These are phyloP conservation scores for Pseudonitzschia multiseries DNA, from an alignment of 108 stramenopile species.

Conservation along the genomic window DNA sequence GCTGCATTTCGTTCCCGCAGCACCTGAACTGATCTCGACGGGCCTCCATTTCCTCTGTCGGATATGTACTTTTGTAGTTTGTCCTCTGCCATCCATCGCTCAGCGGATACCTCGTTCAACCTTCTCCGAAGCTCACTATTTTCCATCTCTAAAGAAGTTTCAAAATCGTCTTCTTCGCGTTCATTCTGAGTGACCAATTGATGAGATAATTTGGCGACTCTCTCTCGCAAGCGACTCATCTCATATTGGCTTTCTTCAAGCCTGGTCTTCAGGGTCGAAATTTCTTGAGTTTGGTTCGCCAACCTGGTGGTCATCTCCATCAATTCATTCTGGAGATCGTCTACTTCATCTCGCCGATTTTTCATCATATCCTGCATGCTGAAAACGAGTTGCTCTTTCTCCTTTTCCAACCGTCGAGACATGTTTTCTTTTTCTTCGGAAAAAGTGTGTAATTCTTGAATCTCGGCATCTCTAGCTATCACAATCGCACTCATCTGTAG, in stretches of 20 bases:
- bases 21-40: slow-evolving; percentile 39
- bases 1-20: slow-evolving; percentile 45
- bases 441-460: slow-evolving; percentile 8
- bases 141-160: slow-evolving; percentile 24
- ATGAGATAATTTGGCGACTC: slow-evolving; percentile 21
- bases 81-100: slow-evolving; percentile 33
- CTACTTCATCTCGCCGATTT: slow-evolving; percentile 34
- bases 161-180: not conserved
- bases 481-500: slow-evolving; percentile 17
- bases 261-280: slow-evolving; percentile 35
- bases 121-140: slow-evolving; percentile 40
- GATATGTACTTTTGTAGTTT: slow-evolving; percentile 24
- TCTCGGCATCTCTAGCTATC: slow-evolving; percentile 17
- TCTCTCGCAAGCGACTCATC: slow-evolving; percentile 14
- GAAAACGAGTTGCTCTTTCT: slow-evolving; percentile 40
- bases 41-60: slow-evolving; percentile 25
- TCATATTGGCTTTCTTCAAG: slow-evolving; percentile 30
- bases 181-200: not conserved
- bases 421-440: slow-evolving; percentile 29
- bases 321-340: slow-evolving; percentile 44
- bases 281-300: slow-evolving; percentile 36
- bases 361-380: slow-evolving; percentile 41
- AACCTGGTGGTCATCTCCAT: slow-evolving; percentile 33
- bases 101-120: slow-evolving; percentile 34
- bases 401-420: slow-evolving; percentile 26